Conservation (phyloP, 805 yeast genomes). For the Metschnikowia baotianmanensis region DNA sequence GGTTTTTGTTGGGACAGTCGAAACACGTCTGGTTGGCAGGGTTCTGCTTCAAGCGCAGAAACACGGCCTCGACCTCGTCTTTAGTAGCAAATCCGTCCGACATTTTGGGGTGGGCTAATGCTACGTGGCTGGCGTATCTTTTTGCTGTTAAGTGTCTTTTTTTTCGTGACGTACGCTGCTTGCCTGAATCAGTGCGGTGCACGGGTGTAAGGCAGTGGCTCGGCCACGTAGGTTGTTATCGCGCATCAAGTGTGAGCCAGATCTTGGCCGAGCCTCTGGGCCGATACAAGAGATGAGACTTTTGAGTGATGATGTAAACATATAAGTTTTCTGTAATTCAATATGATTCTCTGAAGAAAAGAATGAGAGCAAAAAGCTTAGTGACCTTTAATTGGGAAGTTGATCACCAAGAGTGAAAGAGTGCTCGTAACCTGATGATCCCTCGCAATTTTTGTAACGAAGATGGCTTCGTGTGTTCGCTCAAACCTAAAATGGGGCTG, state of each 20-base stretch:
- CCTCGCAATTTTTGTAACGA: neutral
- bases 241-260: too few relatives aligned
- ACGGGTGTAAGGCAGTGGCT: conserved; percentile 2
- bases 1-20: conserved; percentile 91
- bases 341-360: too few relatives aligned
- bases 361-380: too few relatives aligned
- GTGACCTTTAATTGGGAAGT: too few relatives aligned
- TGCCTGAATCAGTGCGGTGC: neutral
- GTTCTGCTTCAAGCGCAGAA: conserved; percentile 57
- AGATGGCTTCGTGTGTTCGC: too few relatives aligned
- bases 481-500: too few relatives aligned
- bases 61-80: conserved; percentile 67
- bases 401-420: too few relatives aligned
- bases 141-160: conserved; percentile 1
- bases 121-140: neutral
- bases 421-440: neutral
- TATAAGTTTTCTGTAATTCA: too few relatives aligned
- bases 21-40: conserved; percentile 84
- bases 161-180: neutral
- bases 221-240: too few relatives aligned
- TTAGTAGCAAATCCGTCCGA: conserved; percentile 57
- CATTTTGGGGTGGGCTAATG: conserved; percentile 23
- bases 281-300: too few relatives aligned
- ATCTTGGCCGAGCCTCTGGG: too few relatives aligned
- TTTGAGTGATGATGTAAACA: too few relatives aligned